Percentiles rank a stretch among this genome's conserved stretches.
These are phyloP conservation scores for Vaccinium myrtillus DNA, from an alignment of 148 eudicot species.

Conservation along the genomic window DNA sequence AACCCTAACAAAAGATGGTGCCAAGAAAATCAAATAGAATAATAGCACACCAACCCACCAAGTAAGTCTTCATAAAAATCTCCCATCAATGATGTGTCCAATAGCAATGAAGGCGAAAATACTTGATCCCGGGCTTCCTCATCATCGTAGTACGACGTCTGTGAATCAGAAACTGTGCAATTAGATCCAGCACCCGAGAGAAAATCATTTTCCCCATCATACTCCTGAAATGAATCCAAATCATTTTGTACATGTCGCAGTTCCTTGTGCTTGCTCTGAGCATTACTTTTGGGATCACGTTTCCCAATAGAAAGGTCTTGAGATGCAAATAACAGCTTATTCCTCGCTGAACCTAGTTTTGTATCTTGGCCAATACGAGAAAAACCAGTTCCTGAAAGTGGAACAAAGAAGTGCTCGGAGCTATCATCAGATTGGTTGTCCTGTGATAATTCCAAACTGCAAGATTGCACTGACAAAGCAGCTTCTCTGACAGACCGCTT, in stretches of 20 bases:
- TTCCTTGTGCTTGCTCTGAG: slow-evolving; percentile 52
- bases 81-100: slow-evolving; percentile 75
- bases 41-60: slow-evolving; percentile 46
- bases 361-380: slow-evolving; percentile 59
- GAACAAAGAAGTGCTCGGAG: slow-evolving; percentile 94
- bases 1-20: slow-evolving; percentile 1
- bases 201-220: slow-evolving; percentile 60
- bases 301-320: slow-evolving; percentile 52
- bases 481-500: slow-evolving; percentile 97
- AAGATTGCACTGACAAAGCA: slow-evolving; percentile 65
- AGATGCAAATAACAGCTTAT: slow-evolving; percentile 47
- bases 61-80: slow-evolving; percentile 93
- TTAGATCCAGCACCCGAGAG: slow-evolving; percentile 64
- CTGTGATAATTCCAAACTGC: slow-evolving; percentile 62
- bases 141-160: slow-evolving; percentile 57
- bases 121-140: slow-evolving; percentile 78
- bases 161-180: slow-evolving; percentile 61
- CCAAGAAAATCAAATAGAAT: slow-evolving; percentile 6
- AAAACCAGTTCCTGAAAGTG: slow-evolving; percentile 71
- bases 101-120: slow-evolving; percentile 85
- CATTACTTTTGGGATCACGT: slow-evolving; percentile 36
- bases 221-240: slow-evolving; percentile 58
- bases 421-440: slow-evolving; percentile 92
- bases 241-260: slow-evolving; percentile 44
- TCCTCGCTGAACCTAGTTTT: slow-evolving; percentile 44